These are phyloP conservation scores for Neohortaea acidophila DNA, from an alignment of 495 filamentous ascomycete species.

Conservation along the genomic window DNA sequence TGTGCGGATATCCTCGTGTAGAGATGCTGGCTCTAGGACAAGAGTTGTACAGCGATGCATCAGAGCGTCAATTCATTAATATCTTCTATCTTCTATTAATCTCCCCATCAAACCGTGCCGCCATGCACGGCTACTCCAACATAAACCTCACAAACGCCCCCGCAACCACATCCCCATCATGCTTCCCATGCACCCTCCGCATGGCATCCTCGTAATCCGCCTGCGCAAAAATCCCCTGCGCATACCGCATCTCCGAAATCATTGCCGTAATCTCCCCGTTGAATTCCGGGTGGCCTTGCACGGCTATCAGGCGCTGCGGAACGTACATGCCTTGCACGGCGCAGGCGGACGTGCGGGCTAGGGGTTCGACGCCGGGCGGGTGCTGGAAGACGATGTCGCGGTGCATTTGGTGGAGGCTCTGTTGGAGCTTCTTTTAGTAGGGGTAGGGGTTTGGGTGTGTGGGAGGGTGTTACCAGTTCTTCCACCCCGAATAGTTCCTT, in stretches of 20 bases:
- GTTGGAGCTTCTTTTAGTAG: constrained; percentile 1
- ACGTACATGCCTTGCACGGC: constrained; percentile 68
- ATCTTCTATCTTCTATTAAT: constrained; percentile 4
- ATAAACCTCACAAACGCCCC: constrained; percentile 61
- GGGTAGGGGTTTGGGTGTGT: too few species aligned
- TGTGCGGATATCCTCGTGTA: too few species aligned
- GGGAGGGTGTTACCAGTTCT: constrained; percentile 44
- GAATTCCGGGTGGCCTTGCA: constrained; percentile 91
- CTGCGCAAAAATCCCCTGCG: constrained; percentile 49
- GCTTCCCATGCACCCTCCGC: constrained; percentile 42
- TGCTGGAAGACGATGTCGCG: constrained; percentile 56
- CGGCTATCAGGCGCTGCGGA: constrained; percentile 49
- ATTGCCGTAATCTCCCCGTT: constrained; percentile 56
- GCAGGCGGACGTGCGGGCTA: constrained; percentile 55
- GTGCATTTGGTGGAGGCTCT: constrained; percentile 87
- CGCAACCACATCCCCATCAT: constrained; percentile 62
- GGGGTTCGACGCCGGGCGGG: constrained; percentile 43
- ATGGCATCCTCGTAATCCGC: constrained; percentile 51
- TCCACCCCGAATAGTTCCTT: constrained; percentile 56
- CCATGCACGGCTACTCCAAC: constrained; percentile 28
- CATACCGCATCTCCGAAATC: constrained; percentile 45
- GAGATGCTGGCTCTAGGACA: too few species aligned
- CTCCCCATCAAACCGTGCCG: background rate
- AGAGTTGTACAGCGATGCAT: background rate
- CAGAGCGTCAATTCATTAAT: background rate